Conservation (phyloP, 345 rosid species). For the Bruguiera parviflora region DNA sequence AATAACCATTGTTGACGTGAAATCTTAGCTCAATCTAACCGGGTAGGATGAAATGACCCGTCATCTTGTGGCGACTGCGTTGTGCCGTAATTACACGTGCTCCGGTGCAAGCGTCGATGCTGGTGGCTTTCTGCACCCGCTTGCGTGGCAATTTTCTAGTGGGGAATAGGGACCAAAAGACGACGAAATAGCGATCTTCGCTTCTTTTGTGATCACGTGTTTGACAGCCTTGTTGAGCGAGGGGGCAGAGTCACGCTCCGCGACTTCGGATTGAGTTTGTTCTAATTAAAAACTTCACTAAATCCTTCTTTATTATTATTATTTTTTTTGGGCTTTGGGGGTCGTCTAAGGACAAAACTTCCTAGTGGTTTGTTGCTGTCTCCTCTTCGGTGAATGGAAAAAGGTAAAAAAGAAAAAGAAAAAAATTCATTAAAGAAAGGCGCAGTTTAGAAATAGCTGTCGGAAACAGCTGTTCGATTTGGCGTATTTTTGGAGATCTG, state of each 20-base stretch:
- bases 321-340: too few relatives aligned
- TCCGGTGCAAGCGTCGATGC: not conserved
- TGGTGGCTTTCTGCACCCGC: not conserved
- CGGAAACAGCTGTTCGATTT: conserved; percentile 3
- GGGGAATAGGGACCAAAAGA: not conserved
- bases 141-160: conserved; percentile 2
- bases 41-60: not conserved
- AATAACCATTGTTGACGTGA: not conserved
- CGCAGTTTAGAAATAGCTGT: not conserved
- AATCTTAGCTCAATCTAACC: not conserved
- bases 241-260: too few relatives aligned
- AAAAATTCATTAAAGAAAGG: too few relatives aligned
- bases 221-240: too few relatives aligned
- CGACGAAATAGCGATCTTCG: not conserved
- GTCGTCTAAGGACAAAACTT: too few relatives aligned
- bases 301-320: not conserved
- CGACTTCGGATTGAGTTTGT: too few relatives aligned
- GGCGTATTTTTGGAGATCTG: conserved; percentile 6
- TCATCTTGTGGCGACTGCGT: not conserved
- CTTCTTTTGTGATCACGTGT: too few relatives aligned
- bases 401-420: not conserved
- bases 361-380: too few relatives aligned
- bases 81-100: conserved; percentile 2
- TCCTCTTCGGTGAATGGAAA: too few relatives aligned
- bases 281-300: too few relatives aligned